Evolutionary conservation across 2,329 filamentous ascomycete genomes (phyloP).

Genomic region (Sporothrix brasiliensis): DNA sequence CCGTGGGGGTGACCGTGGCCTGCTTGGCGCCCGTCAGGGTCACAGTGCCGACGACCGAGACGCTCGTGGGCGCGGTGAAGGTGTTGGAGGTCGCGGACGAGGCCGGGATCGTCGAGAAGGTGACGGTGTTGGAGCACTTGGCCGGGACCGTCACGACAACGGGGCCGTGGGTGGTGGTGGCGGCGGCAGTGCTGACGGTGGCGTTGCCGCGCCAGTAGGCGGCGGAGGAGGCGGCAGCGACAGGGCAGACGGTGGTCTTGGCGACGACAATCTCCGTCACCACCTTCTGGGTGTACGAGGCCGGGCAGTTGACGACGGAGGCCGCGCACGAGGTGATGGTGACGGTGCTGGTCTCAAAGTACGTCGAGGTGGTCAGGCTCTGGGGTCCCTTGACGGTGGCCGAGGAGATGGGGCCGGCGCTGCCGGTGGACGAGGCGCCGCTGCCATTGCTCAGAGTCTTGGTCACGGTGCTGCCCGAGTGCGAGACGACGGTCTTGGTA

Average conservation of each 20-base stretch:
- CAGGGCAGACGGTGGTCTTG: conserved; percentile 40
- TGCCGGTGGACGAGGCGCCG: not conserved
- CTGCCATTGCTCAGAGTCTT: not conserved
- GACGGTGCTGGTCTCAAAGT: conserved; percentile 37
- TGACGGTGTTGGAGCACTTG: conserved; percentile 36
- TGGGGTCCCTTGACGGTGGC: conserved; percentile 22
- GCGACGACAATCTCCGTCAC: conserved; percentile 39
- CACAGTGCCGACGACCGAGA: conserved; percentile 35
- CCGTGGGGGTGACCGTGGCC: conserved; percentile 11
- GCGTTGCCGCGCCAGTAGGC: conserved; percentile 24
- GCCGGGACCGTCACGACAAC: conserved; percentile 29
- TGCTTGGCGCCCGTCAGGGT: conserved; percentile 23
- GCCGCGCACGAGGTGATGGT: conserved; percentile 42
- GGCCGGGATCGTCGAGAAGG: conserved; percentile 36
- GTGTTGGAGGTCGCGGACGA: conserved; percentile 36
- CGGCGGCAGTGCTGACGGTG: not conserved
- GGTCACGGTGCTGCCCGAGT: not conserved
- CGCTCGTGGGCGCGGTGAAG: conserved; percentile 35
- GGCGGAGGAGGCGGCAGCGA: conserved; percentile 31
- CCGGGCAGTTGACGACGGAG: conserved; percentile 42
- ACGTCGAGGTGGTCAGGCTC: conserved; percentile 38
- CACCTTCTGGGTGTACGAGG: conserved; percentile 41
- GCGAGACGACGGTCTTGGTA: conserved; percentile 13
- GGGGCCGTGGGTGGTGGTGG: conserved; percentile 18
- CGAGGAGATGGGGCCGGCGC: conserved; percentile 22